phyloP scores from a whole-genome alignment of 2,329 filamentous ascomycete species.

The Lasiodiplodia citricola region DNA sequence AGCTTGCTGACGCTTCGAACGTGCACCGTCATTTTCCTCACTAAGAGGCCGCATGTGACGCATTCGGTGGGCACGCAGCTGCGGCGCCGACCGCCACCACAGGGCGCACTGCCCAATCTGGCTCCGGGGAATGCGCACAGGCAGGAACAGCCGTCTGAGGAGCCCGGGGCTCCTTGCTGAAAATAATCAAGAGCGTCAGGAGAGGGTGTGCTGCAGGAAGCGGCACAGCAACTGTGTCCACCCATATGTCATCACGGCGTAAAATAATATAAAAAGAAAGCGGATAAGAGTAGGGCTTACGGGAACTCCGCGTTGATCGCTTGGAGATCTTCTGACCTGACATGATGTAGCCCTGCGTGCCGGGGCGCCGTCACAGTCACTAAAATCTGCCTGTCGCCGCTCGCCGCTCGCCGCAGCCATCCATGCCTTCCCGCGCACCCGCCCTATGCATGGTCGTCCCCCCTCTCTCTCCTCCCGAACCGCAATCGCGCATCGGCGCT shows the following conservation, averaged over 20 bases:
- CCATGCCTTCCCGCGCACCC: slow-evolving; percentile 22
- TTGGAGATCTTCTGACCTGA: slow-evolving; percentile 25
- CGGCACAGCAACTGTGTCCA: slow-evolving; percentile 8
- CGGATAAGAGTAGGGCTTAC: neutral
- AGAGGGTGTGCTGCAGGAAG: neutral
- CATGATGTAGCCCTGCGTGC: slow-evolving; percentile 6
- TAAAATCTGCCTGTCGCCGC: neutral
- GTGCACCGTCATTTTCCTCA: neutral
- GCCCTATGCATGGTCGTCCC: neutral
- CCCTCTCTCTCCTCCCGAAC: neutral
- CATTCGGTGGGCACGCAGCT: neutral
- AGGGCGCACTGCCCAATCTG: neutral
- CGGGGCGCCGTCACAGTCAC: neutral
- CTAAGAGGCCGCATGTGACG: slow-evolving; percentile 19
- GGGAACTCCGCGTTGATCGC: slow-evolving; percentile 22
- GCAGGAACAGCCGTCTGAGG: neutral
- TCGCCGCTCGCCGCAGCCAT: slow-evolving; percentile 6
- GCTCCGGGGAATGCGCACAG: neutral
- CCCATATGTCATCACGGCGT: neutral
- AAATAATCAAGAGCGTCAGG: neutral
- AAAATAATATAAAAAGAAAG: neutral
- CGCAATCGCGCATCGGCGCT: neutral
- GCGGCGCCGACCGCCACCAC: slow-evolving; percentile 6
- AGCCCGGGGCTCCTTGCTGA: neutral
- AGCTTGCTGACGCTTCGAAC: slow-evolving; percentile 20